Base-by-base conservation (phyloP, 768 basidiomycete species). In the Termitomyces sp. region DNA sequence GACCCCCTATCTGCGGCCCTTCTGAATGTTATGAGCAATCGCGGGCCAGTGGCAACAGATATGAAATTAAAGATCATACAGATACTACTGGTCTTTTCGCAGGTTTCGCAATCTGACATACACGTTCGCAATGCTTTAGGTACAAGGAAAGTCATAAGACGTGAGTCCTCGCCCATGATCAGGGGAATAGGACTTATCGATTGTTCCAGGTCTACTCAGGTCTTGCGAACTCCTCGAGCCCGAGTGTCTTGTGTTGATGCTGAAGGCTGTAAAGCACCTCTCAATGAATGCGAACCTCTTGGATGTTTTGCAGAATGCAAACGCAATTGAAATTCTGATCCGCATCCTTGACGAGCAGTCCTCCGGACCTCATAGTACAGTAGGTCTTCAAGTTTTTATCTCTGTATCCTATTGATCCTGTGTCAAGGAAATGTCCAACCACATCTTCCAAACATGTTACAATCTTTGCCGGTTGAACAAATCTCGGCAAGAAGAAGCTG, bases 371-470 rank as follows among this genome's bases (percentile, higher is more conserved):
- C 87, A 94, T 63, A 87, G 84, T 67, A 88, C 94, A 12, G 95
- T 94, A 66, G 54, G 87, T 76, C 5, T 20, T 61, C 41, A 26
- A 41, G n/a, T 33, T 8, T 34, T 56, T 20, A 31, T 28, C 6
- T 26, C 37, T 44, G 48, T 55, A 22, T 13, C 4, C n/a, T 37
- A 33, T 55, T 67, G 26, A 55, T 26, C 49, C 47, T 34, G 4
- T 36, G 34, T 15, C 26, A 67, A 98, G 93, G 96, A 99, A 82
- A 90, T 98, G 72, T 88, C 92, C 51, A 98, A 98, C 62, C 94
- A 98, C 65, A 86, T 97, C 59, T 94, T 98, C 81, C 95, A 97
- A 72, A 94, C 94, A 2, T 93, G 95, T 66, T 98, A 92, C 77
- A 96, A 96, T 64, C 86, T 99, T 18, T 98, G 95, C 69, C 85